Evolutionary conservation across 352 stramenopile species (phyloP).

Genomic region (Globisporangium cylindrosporum): DNA sequence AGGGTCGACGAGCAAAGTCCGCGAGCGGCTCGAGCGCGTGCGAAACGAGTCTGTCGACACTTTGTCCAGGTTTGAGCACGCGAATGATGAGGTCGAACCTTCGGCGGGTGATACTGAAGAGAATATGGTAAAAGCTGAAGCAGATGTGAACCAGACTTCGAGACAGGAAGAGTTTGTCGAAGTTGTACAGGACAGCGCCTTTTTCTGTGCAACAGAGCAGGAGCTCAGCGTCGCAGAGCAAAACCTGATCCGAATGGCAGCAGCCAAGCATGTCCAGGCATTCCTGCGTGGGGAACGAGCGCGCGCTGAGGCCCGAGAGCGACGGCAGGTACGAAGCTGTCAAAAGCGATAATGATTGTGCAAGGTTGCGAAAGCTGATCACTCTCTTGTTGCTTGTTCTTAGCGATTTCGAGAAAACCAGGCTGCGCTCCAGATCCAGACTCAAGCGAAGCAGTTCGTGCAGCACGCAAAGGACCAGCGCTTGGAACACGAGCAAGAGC

Average conservation of each 20-base stretch:
- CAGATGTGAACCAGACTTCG: background rate
- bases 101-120: background rate
- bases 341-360: background rate
- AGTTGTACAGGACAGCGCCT: conserved; percentile 17
- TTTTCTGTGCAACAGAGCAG: conserved; percentile 23
- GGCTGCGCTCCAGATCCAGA: conserved; percentile 25
- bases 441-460: background rate
- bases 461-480: background rate
- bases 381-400: background rate
- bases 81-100: background rate
- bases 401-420: conserved; percentile 19
- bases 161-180: conserved; percentile 14
- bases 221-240: conserved; percentile 21
- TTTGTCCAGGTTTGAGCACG: conserved; percentile 1
- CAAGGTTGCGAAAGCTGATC: background rate
- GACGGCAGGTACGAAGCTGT: conserved; percentile 4
- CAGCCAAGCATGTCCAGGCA: conserved; percentile 30
- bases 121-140: background rate
- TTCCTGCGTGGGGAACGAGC: conserved; percentile 28
- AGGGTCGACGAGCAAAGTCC: conserved; percentile 28
- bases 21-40: conserved; percentile 31
- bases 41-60: conserved; percentile 18
- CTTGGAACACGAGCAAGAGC: conserved; percentile 12
- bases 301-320: conserved; percentile 19
- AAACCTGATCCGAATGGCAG: conserved; percentile 22